Evolutionary conservation across 345 rosid genomes (phyloP).

Genomic region (Hibiscus trionum): DNA sequence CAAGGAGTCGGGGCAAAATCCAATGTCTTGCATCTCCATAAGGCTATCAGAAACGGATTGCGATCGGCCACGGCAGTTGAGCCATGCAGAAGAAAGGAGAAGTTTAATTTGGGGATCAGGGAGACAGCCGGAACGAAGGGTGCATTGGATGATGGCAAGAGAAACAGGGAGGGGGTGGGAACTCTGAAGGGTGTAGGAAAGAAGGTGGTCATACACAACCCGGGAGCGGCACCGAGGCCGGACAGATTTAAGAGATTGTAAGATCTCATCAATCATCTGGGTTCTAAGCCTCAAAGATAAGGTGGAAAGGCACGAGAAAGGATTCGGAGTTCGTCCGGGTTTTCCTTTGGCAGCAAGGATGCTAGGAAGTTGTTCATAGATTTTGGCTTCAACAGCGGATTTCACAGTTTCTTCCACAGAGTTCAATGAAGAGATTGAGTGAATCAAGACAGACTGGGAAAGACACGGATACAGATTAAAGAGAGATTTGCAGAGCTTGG

Average conservation of each 20-base stretch:
- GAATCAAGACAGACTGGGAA: constrained; percentile 11
- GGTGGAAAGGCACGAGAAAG: constrained; percentile 60
- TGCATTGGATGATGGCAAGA: constrained; percentile 59
- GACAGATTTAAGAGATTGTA: constrained; percentile 47
- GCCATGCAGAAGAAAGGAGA: constrained; percentile 60
- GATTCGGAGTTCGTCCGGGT: constrained; percentile 34
- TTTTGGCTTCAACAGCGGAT: constrained; percentile 48
- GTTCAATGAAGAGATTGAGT: constrained; percentile 10
- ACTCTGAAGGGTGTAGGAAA: constrained; percentile 54
- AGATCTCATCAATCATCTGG: constrained; percentile 49
- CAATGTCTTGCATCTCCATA: constrained; percentile 50
- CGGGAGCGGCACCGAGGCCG: constrained; percentile 50
- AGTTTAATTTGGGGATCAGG: constrained; percentile 59
- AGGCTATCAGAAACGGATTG: constrained; percentile 36
- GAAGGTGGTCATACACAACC: constrained; percentile 51
- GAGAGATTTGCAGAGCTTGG: constrained; percentile 16
- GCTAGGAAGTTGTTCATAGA: constrained; percentile 51
- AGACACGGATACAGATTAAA: constrained; percentile 7
- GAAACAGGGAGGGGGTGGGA: constrained; percentile 54
- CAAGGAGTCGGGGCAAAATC: constrained; percentile 60
- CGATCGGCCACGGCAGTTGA: constrained; percentile 24
- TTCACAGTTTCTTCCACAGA: constrained; percentile 43
- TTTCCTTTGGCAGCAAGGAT: constrained; percentile 38
- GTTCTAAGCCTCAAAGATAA: constrained; percentile 34
- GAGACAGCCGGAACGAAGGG: constrained; percentile 66